Evolutionary conservation across 176 grass and related monocot species (phyloP).

Genomic region (Hordeum marinum): DNA sequence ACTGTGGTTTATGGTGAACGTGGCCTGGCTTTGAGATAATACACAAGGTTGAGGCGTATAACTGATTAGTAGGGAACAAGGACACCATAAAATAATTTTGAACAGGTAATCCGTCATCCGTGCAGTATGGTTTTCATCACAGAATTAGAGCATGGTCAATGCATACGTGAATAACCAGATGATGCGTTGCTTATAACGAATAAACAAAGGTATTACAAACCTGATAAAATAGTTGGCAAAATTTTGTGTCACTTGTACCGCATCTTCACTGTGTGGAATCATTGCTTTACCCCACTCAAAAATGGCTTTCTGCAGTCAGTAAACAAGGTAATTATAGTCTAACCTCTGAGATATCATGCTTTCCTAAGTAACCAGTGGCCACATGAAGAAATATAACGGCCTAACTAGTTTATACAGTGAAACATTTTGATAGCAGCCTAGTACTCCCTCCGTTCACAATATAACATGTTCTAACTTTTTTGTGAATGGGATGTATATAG

Average conservation of each 20-base stretch:
- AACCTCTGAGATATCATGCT: background rate
- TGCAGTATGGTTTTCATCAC: background rate
- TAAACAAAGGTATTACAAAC: constrained; percentile 22
- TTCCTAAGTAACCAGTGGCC: background rate
- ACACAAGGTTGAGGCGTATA: background rate
- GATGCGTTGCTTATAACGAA: background rate
- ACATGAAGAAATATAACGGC: background rate
- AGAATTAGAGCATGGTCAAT: background rate
- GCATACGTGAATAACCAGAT: background rate
- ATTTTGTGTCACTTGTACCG: constrained; percentile 65
- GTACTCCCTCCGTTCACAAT: too few relatives aligned
- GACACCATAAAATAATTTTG: background rate
- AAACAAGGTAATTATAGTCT: background rate
- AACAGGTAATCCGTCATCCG: background rate
- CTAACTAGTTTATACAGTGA: background rate
- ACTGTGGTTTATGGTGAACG: too few relatives aligned
- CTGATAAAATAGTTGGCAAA: constrained; percentile 94
- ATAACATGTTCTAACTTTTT: too few relatives aligned
- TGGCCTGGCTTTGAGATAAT: too few relatives aligned
- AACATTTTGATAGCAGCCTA: background rate
- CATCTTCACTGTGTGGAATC: constrained; percentile 87
- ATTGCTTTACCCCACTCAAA: constrained; percentile 74
- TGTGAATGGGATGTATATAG: too few relatives aligned
- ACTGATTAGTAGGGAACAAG: background rate
- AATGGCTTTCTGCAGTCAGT: constrained; percentile 75